phyloP scores from a whole-genome alignment of 768 basidiomycete genomes.

The Leucosporidium creatinivorum region DNA sequence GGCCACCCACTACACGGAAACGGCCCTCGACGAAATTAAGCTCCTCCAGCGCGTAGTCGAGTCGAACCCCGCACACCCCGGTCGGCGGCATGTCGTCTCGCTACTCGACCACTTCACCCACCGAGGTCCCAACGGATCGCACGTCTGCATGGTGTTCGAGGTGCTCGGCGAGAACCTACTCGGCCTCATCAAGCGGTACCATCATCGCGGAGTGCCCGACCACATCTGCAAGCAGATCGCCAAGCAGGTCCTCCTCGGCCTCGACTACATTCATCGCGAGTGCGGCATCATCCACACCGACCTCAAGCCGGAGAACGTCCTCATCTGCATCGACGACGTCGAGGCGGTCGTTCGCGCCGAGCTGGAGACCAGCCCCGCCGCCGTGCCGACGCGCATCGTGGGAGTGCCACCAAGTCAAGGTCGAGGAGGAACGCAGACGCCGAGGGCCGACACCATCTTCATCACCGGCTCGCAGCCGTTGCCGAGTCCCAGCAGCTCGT shows the following conservation, averaged over 20 bases:
- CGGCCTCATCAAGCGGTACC: slow-evolving; percentile 91
- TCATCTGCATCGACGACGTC: slow-evolving; percentile 94
- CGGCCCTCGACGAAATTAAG: slow-evolving; percentile 97
- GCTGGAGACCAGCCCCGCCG: slow-evolving; percentile 45
- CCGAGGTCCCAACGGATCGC: slow-evolving; percentile 89
- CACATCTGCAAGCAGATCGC: slow-evolving; percentile 89
- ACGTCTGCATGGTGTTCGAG: slow-evolving; percentile 99
- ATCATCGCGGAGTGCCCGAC: slow-evolving; percentile 95
- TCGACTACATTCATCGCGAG: slow-evolving; percentile 96
- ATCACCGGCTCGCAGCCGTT: slow-evolving; percentile 92
- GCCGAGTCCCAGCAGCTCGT: slow-evolving; percentile 61
- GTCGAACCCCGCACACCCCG: slow-evolving; percentile 71
- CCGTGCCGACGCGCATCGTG: slow-evolving; percentile 60
- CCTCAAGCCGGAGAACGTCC: slow-evolving; percentile 94
- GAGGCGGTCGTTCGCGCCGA: slow-evolving; percentile 75
- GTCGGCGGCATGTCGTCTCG: slow-evolving; percentile 87
- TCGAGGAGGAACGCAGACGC: slow-evolving; percentile 92
- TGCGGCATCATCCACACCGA: slow-evolving; percentile 98
- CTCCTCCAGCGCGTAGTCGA: slow-evolving; percentile 91
- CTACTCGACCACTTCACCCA: slow-evolving; percentile 97
- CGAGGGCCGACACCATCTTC: slow-evolving; percentile 66
- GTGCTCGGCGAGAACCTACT: slow-evolving; percentile 95
- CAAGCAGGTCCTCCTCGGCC: slow-evolving; percentile 86
- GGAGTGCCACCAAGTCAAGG: slow-evolving; percentile 83
- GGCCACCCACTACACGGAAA: slow-evolving; percentile 92